Percentiles rank a stretch among this genome's conserved stretches.
Evolutionary conservation across 257 asterid genomes (phyloP).

Genomic region (Mitragyna speciosa): DNA sequence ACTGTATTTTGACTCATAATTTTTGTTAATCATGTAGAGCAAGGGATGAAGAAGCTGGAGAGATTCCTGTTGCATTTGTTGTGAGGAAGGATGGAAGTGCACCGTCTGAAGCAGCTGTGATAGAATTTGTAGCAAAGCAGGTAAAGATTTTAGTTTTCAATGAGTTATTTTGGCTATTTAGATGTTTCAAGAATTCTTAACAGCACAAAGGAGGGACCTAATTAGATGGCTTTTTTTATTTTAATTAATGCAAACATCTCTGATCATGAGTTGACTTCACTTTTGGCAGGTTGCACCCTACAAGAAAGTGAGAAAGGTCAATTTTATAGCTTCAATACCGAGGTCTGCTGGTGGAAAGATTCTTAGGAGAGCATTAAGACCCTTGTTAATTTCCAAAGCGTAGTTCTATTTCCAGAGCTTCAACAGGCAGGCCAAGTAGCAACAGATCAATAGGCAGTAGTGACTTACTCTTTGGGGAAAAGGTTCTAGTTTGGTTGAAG

Average conservation of each 20-base stretch:
- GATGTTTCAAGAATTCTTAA: slow-evolving; percentile 8
- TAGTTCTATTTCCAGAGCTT: slow-evolving; percentile 18
- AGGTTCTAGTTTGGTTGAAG: not conserved
- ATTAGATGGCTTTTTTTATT: not conserved
- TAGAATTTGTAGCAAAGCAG: slow-evolving; percentile 64
- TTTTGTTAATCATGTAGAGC: slow-evolving; percentile 34
- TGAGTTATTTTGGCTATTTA: not conserved
- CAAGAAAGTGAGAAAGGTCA: slow-evolving; percentile 76
- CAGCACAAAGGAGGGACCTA: not conserved
- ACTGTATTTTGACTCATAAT: no score
- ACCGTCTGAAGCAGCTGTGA: slow-evolving; percentile 47
- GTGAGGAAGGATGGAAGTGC: slow-evolving; percentile 52
- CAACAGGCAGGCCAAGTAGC: not conserved
- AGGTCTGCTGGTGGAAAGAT: slow-evolving; percentile 68
- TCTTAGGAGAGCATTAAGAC: slow-evolving; percentile 52
- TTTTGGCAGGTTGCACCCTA: slow-evolving; percentile 70
- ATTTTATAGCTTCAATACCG: slow-evolving; percentile 49
- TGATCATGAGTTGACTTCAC: not conserved
- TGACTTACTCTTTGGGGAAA: not conserved
- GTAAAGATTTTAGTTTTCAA: slow-evolving; percentile 30
- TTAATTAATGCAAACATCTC: not conserved
- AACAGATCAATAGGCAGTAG: not conserved
- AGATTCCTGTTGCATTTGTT: slow-evolving; percentile 83
- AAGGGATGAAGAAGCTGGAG: slow-evolving; percentile 75
- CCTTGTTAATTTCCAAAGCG: slow-evolving; percentile 48